A percentile compares a stretch with the other conserved stretches of the same genome.
phyloP scores from a whole-genome alignment of 2,329 filamentous ascomycete species.

The Claviceps arundinis region DNA sequence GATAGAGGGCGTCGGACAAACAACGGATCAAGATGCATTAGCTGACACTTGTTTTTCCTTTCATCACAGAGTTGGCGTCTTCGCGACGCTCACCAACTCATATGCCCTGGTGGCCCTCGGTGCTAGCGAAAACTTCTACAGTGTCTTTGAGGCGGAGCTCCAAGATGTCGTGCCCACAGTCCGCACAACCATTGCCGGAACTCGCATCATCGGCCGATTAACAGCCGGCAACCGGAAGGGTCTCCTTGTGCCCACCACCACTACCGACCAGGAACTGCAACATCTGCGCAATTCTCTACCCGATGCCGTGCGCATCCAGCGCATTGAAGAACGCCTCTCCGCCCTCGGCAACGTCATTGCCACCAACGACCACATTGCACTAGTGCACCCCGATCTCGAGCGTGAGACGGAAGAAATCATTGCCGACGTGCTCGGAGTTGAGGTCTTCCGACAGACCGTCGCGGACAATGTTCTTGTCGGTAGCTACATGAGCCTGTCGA shows the following conservation, averaged over 20 bases:
- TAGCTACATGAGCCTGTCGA: constrained; percentile 90
- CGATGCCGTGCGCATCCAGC: constrained; percentile 83
- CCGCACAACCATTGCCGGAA: constrained; percentile 91
- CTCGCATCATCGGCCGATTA: constrained; percentile 87
- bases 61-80: constrained; percentile 72
- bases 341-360: constrained; percentile 96
- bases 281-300: constrained; percentile 92
- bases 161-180: constrained; percentile 96
- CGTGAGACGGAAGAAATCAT: constrained; percentile 98
- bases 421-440: constrained; percentile 79
- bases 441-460: constrained; percentile 88
- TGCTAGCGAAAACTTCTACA: constrained; percentile 98
- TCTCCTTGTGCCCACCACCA: constrained; percentile 87
- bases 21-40: not conserved
- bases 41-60: not conserved
- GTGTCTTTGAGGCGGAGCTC: constrained; percentile 93
- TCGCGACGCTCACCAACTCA: constrained; percentile 90
- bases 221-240: constrained; percentile 95
- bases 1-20: not conserved
- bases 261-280: constrained; percentile 95
- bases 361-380: constrained; percentile 89
- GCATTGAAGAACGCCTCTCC: constrained; percentile 92
- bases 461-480: constrained; percentile 95
- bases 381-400: constrained; percentile 92
- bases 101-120: constrained; percentile 91